Percentiles rank a stretch among this genome's conserved stretches.
Evolutionary conservation across 768 basidiomycete species (phyloP).

Genomic region (Boletus rubescentipes): DNA sequence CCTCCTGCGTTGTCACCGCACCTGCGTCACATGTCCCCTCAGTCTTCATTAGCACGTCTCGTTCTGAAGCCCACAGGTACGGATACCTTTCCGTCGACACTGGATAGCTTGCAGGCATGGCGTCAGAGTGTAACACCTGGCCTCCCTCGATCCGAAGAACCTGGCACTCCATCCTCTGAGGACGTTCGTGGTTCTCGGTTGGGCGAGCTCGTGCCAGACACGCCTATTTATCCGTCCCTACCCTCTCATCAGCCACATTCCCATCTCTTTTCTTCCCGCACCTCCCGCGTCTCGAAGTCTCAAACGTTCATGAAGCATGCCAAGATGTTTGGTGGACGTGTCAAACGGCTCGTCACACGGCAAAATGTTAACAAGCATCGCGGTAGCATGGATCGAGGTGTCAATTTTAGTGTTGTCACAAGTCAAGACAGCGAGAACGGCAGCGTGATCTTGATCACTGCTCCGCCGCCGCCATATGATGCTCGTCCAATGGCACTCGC

Average conservation of each 20-base stretch:
- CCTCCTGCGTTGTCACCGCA: slow-evolving; percentile 13
- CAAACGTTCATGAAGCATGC: slow-evolving; percentile 25
- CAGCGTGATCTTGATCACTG: slow-evolving; percentile 32
- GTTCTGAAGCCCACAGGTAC: slow-evolving; percentile 29
- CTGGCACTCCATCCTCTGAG: slow-evolving; percentile 15
- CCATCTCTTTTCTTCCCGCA: background rate
- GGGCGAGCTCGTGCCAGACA: slow-evolving; percentile 11
- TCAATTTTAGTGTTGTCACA: slow-evolving; percentile 19
- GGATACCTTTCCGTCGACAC: slow-evolving; percentile 32
- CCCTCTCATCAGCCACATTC: slow-evolving; percentile 8
- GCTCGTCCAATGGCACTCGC: background rate
- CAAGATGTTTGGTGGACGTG: slow-evolving; percentile 28
- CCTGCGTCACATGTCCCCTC: slow-evolving; percentile 14
- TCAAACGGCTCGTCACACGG: slow-evolving; percentile 27
- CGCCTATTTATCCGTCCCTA: slow-evolving; percentile 1
- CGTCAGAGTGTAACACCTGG: slow-evolving; percentile 23
- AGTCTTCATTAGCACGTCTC: slow-evolving; percentile 16
- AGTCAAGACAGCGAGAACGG: slow-evolving; percentile 31
- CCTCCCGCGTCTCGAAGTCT: slow-evolving; percentile 12
- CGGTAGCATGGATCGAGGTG: slow-evolving; percentile 20
- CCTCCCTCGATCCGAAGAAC: slow-evolving; percentile 18
- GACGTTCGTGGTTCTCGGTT: slow-evolving; percentile 1
- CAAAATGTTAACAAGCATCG: slow-evolving; percentile 8
- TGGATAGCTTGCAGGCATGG: slow-evolving; percentile 31
- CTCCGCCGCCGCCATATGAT: slow-evolving; percentile 30